Percentiles rank a stretch among this genome's conserved stretches.
Conservation (phyloP, 2,329 filamentous ascomycete genomes). For the Leptographium radiaticola region DNA sequence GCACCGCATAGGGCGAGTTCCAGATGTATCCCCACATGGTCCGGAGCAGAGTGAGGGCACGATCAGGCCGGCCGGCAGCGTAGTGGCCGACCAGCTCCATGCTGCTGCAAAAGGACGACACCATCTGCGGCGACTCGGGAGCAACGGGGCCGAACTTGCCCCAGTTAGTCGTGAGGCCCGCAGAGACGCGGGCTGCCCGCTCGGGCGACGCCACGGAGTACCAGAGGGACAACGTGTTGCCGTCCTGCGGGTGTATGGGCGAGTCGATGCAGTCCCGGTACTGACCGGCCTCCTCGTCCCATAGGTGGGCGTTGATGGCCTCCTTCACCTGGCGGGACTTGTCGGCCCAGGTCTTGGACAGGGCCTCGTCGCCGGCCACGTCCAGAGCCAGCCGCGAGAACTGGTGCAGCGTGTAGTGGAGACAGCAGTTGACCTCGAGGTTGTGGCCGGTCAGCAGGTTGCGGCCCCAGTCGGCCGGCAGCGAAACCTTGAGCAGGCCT, state of each 20-base stretch:
- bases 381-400: not conserved
- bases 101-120: slow-evolving; percentile 43
- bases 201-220: slow-evolving; percentile 28
- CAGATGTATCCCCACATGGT: slow-evolving; percentile 48
- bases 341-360: not conserved
- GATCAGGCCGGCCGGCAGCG: slow-evolving; percentile 27
- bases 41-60: slow-evolving; percentile 43
- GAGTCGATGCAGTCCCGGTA: slow-evolving; percentile 19
- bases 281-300: not conserved
- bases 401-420: not conserved
- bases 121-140: slow-evolving; percentile 42
- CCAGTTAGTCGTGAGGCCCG: slow-evolving; percentile 36
- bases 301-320: not conserved
- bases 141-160: slow-evolving; percentile 39
- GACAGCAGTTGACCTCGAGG: not conserved
- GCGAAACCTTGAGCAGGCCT: slow-evolving; percentile 35
- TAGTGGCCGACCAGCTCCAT: slow-evolving; percentile 47
- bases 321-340: not conserved
- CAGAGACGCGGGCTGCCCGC: slow-evolving; percentile 26
- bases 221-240: slow-evolving; percentile 40
- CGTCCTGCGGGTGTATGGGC: slow-evolving; percentile 39
- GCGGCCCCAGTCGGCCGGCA: slow-evolving; percentile 35
- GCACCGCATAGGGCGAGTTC: slow-evolving; percentile 40
- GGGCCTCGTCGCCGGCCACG: not conserved
- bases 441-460: not conserved